These are phyloP conservation scores for Lactarius evosmus DNA, from an alignment of 768 basidiomycete species.

Conservation along the genomic window DNA sequence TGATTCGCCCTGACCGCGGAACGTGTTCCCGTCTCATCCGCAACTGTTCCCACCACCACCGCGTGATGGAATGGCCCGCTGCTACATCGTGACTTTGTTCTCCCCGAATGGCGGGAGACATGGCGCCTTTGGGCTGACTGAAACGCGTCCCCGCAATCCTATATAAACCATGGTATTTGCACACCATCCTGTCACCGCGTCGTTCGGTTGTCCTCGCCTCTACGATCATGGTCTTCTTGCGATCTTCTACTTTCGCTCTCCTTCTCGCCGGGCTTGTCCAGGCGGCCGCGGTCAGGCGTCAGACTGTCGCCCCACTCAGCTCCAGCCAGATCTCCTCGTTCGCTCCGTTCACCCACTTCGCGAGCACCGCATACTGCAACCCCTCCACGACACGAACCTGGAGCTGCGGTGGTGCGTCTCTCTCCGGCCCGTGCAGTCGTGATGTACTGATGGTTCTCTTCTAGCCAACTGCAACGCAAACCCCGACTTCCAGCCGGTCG, in stretches of 20 bases:
- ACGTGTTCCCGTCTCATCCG: neutral
- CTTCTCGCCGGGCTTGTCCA: neutral
- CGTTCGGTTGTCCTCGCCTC: too few species aligned
- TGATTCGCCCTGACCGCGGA: neutral
- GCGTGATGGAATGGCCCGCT: neutral
- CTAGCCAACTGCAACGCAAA: conserved; percentile 48
- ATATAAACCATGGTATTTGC: neutral
- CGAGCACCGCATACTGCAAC: conserved; percentile 36
- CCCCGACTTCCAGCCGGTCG: conserved; percentile 45
- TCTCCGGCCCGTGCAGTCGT: neutral
- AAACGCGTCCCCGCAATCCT: neutral
- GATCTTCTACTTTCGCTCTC: neutral
- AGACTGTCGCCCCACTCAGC: conserved; percentile 29
- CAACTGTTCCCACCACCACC: neutral
- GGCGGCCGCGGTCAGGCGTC: conserved; percentile 14
- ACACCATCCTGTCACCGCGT: neutral
- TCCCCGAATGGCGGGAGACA: neutral
- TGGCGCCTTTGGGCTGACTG: neutral
- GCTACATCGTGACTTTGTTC: neutral
- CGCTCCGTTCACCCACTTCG: conserved; percentile 35
- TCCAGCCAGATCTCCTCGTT: conserved; percentile 31
- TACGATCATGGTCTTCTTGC: neutral
- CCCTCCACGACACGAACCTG: conserved; percentile 32
- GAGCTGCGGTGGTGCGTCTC: conserved; percentile 34
- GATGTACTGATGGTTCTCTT: neutral